Evolutionary conservation across 768 basidiomycete species (phyloP), one percentile per base, ranked within the genome.

Genomic region (Termitomyces sp.): DNA sequence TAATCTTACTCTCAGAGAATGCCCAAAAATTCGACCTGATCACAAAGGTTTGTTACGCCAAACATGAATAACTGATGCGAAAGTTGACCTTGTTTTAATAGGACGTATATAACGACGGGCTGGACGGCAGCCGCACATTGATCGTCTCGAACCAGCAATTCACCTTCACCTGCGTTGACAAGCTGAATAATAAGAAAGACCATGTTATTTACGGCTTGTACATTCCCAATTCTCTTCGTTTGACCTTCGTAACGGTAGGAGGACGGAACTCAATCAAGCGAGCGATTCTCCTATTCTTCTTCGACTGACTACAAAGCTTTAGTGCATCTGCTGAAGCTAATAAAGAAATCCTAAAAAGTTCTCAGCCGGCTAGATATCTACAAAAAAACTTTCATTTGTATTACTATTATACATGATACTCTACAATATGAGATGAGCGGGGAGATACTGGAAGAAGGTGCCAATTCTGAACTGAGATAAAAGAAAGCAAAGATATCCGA

Each of bases 21-120:
- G 68, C 64, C 9, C 70, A 71, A 49, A 65, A 68, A 55, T 70
- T 66, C 43, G 70, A 71, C 53, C 58, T 70, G 30, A 63, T 71
- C 49, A 68, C 69, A 12, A 64, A 64, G 59, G 65, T 62, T 5
- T 38, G 35, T 26, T 26, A 1, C 17, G 3, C 24, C 2, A 10
- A 38, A 26, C 21, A 15, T 6, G 19, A 11, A 32, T 6, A n/a
- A 17, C 4, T 26, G 3, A 5, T 6, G 22, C 17, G 11, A 17
- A n/a, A 38, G 34, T 11, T 49, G 22, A 38, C 6, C 5, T 2
- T 38, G 24, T 37, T 38, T 2, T 10, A 10, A 48, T n/a, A 48
- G 34, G 47, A 34, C 4, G 34, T 48, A 24, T 34, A 48, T 5
- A 48, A 48, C 10, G 35, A 26, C 35, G 35, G 24, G 37, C 48